A percentile compares a stretch with the other conserved stretches of the same genome.
phyloP scores from a whole-genome alignment of 2,329 filamentous ascomycete genomes.

The Diplodia scrobiculata region DNA sequence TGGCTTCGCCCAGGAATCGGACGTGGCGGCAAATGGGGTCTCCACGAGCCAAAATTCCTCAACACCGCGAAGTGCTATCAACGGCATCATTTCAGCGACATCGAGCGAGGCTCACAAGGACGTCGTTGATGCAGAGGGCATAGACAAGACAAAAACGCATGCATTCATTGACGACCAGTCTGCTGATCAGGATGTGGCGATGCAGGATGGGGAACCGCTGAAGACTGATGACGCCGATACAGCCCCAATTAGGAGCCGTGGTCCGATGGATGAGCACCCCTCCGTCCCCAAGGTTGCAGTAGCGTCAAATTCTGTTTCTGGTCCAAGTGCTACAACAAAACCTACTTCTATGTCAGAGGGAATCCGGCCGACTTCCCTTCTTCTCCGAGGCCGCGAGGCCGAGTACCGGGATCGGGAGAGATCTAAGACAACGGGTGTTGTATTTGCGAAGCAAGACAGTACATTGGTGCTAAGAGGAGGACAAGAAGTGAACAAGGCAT shows the following conservation, averaged over 20 bases:
- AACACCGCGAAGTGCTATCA: background rate
- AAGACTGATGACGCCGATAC: conserved; percentile 48
- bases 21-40: background rate
- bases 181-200: background rate
- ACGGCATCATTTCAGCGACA: background rate
- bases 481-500: conserved; percentile 37
- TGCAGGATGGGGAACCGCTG: conserved; percentile 55
- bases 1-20: background rate
- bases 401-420: conserved; percentile 51
- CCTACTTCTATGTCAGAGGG: background rate
- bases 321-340: conserved; percentile 24
- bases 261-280: conserved; percentile 31
- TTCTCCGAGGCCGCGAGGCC: background rate
- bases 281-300: conserved; percentile 34
- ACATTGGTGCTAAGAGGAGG: conserved; percentile 30
- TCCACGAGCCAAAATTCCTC: background rate
- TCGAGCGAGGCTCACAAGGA: background rate
- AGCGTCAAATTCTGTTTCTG: conserved; percentile 14
- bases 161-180: background rate
- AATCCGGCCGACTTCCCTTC: conserved; percentile 8
- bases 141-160: background rate
- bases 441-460: conserved; percentile 69
- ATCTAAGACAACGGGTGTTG: conserved; percentile 70
- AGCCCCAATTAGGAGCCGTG: conserved; percentile 36
- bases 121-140: background rate